These are phyloP conservation scores for Xylaria flabelliformis DNA, from an alignment of 495 filamentous ascomycete genomes.

Conservation along the genomic window DNA sequence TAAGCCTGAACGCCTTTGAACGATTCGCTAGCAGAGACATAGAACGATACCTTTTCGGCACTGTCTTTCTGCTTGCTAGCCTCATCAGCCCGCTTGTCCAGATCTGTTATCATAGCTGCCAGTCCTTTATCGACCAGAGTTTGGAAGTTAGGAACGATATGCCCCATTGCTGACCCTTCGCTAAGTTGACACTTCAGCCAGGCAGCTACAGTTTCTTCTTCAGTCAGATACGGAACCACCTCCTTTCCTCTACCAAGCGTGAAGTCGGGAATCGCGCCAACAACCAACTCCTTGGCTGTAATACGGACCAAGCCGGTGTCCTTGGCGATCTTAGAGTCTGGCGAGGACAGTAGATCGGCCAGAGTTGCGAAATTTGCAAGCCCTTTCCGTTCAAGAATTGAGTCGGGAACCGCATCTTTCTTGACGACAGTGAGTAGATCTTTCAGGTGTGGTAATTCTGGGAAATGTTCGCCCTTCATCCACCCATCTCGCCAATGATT, in stretches of 20 bases:
- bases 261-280: constrained; percentile 27
- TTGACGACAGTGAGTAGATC: constrained; percentile 14
- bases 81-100: not conserved
- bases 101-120: constrained; percentile 4
- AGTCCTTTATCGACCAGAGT: constrained; percentile 24
- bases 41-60: constrained; percentile 17
- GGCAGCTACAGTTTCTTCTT: constrained; percentile 21
- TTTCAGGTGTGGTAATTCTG: constrained; percentile 24
- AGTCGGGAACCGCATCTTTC: constrained; percentile 16
- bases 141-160: constrained; percentile 27
- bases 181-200: constrained; percentile 21
- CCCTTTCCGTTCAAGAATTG: constrained; percentile 24
- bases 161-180: constrained; percentile 22
- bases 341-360: constrained; percentile 25
- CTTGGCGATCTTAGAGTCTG: constrained; percentile 20
- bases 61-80: not conserved
- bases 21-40: constrained; percentile 19
- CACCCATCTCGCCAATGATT: constrained; percentile 29
- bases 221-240: constrained; percentile 19
- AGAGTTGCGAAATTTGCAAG: constrained; percentile 22
- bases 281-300: constrained; percentile 21
- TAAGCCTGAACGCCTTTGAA: constrained; percentile 23
- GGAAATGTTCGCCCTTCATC: constrained; percentile 25
- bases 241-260: constrained; percentile 28
- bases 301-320: constrained; percentile 24